Evolutionary conservation across 768 basidiomycete genomes (phyloP).

Genomic region (Rhizopogon vesiculosus): DNA sequence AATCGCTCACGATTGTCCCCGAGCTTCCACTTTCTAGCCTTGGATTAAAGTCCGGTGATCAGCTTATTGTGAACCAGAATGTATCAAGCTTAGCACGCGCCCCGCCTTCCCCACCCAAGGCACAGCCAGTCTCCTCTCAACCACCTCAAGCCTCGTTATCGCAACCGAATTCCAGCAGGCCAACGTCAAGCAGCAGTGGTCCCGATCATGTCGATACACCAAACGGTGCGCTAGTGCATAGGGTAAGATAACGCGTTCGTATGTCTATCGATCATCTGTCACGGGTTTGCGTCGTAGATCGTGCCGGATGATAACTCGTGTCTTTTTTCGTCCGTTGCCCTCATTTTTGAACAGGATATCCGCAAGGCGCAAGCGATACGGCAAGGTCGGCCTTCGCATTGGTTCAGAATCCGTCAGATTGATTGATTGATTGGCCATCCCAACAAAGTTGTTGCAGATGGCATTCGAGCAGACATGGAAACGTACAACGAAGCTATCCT

Average conservation of each 20-base stretch:
- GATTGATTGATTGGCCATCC: background rate
- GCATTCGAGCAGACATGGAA: conserved; percentile 64
- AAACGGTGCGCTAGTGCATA: conserved; percentile 67
- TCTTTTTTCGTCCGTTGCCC: conserved; percentile 81
- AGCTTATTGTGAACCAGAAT: conserved; percentile 70
- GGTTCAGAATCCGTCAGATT: background rate
- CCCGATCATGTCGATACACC: conserved; percentile 59
- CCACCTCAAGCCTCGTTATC: conserved; percentile 11
- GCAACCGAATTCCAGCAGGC: conserved; percentile 11
- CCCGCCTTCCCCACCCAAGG: conserved; percentile 4
- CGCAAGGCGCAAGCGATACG: conserved; percentile 67
- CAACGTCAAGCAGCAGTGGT: conserved; percentile 24
- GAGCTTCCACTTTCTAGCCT: conserved; percentile 73
- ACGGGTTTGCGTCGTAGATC: conserved; percentile 35
- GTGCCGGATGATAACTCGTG: conserved; percentile 99
- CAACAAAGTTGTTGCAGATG: conserved; percentile 74
- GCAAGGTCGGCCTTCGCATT: conserved; percentile 47
- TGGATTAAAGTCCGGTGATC: conserved; percentile 75
- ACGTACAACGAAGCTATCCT: conserved; percentile 84
- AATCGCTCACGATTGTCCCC: conserved; percentile 62
- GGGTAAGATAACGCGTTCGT: conserved; percentile 35
- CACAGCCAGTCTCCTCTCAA: conserved; percentile 9
- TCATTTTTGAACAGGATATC: conserved; percentile 82
- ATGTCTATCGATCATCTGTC: background rate
- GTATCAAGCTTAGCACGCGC: conserved; percentile 11